Evolutionary conservation across 441 rosid species (phyloP).

Genomic region (Sinapis alba): DNA sequence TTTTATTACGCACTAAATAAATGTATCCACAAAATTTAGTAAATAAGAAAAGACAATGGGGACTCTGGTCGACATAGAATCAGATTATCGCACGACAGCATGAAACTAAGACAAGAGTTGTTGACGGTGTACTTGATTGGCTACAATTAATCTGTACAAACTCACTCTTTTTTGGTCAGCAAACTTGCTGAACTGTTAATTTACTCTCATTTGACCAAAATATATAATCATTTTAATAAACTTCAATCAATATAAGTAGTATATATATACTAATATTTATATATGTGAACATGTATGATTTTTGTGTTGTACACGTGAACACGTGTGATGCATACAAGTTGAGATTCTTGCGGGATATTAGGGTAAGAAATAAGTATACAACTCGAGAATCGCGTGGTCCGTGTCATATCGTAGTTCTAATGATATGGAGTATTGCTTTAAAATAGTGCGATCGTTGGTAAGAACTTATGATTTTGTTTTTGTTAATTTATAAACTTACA

Average conservation of each 20-base stretch:
- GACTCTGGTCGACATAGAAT: too few species aligned
- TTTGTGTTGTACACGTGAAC: background rate
- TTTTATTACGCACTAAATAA: background rate
- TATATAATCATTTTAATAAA: background rate
- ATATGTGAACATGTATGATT: background rate
- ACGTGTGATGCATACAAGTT: background rate
- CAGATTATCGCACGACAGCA: background rate
- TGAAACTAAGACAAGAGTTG: background rate
- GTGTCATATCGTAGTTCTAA: background rate
- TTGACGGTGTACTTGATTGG: background rate
- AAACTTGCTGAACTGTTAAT: background rate
- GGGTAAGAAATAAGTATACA: background rate
- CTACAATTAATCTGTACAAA: background rate
- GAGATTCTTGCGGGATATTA: constrained; percentile 7
- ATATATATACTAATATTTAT: background rate
- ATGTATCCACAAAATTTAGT: background rate
- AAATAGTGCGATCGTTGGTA: background rate
- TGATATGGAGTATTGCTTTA: background rate
- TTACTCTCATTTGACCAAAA: background rate
- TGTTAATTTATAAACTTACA: background rate
- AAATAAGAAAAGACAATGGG: too few species aligned
- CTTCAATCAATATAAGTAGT: background rate
- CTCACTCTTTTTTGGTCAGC: background rate
- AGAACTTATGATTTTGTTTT: background rate
- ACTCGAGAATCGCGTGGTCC: constrained; percentile 16